phyloP scores from a whole-genome alignment of 495 filamentous ascomycete genomes.

The Chaetomium fimeti region DNA sequence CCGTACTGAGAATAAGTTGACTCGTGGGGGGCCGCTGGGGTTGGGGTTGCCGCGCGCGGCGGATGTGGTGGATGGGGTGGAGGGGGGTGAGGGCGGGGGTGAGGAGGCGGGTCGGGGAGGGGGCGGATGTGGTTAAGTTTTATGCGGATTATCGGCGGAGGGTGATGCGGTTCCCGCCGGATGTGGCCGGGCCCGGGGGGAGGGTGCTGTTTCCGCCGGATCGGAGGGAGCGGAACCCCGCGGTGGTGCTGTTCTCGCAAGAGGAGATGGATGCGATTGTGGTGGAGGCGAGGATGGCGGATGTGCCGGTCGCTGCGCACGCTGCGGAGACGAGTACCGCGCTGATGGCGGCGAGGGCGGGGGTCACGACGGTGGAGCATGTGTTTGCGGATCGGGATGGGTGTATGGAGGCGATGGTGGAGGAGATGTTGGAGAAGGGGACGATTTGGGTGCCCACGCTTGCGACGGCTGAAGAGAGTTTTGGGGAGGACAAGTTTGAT shows the following conservation, averaged over 20 bases:
- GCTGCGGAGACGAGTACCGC: slow-evolving; percentile 43
- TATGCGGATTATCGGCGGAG: slow-evolving; percentile 54
- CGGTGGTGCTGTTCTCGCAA: slow-evolving; percentile 43
- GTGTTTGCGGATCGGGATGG: slow-evolving; percentile 43
- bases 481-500: slow-evolving; percentile 25
- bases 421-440: slow-evolving; percentile 40
- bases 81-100: slow-evolving; percentile 48
- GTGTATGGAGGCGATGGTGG: slow-evolving; percentile 37
- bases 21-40: not conserved
- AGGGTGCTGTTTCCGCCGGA: slow-evolving; percentile 29
- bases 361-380: slow-evolving; percentile 54
- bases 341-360: slow-evolving; percentile 48
- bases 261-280: slow-evolving; percentile 56
- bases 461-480: slow-evolving; percentile 38
- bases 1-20: slow-evolving; percentile 43
- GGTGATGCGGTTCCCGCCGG: slow-evolving; percentile 45
- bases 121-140: slow-evolving; percentile 55
- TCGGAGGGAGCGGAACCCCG: slow-evolving; percentile 40
- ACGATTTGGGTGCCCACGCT: slow-evolving; percentile 54
- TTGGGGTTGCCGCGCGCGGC: slow-evolving; percentile 39
- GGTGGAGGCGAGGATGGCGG: slow-evolving; percentile 41
- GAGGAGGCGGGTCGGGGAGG: slow-evolving; percentile 47
- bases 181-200: slow-evolving; percentile 26
- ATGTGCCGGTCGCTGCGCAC: slow-evolving; percentile 49
- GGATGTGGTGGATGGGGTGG: slow-evolving; percentile 47